Conservation (phyloP, 768 basidiomycete species). For the Tulasnella sp. region DNA sequence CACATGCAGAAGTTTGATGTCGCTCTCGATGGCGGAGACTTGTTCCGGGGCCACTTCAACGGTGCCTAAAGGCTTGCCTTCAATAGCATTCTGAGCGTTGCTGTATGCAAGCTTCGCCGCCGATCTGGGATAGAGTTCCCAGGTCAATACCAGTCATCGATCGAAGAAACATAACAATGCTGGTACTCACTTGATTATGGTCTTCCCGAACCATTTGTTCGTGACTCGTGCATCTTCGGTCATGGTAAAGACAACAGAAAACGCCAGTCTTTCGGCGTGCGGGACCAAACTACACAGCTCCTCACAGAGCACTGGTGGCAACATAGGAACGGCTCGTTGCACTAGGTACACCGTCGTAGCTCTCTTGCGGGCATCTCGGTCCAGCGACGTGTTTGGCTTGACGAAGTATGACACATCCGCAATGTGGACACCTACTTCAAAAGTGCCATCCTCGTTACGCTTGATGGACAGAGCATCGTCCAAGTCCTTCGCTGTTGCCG, state of each 20-base stretch:
- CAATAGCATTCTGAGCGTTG: conserved; percentile 72
- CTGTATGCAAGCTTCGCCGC: conserved; percentile 74
- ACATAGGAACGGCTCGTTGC: conserved; percentile 93
- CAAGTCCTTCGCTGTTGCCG: conserved; percentile 76
- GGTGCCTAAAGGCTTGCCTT: conserved; percentile 50
- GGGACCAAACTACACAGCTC: conserved; percentile 86
- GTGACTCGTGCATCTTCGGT: conserved; percentile 68
- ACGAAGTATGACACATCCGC: conserved; percentile 95
- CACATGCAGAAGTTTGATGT: conserved; percentile 56
- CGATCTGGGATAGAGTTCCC: conserved; percentile 40
- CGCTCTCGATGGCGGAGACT: conserved; percentile 52
- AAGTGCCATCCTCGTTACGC: conserved; percentile 82
- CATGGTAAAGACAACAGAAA: conserved; percentile 82
- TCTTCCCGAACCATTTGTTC: conserved; percentile 89
- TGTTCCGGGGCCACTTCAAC: conserved; percentile 49
- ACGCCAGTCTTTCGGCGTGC: conserved; percentile 79
- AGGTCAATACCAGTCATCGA: conserved; percentile 15
- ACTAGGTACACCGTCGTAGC: conserved; percentile 96
- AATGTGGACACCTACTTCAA: conserved; percentile 88
- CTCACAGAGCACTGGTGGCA: conserved; percentile 87
- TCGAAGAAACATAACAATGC: not conserved
- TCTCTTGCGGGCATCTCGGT: conserved; percentile 94
- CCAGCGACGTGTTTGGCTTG: conserved; percentile 90
- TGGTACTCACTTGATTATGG: conserved; percentile 64
- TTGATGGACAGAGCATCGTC: conserved; percentile 93